Conservation (phyloP, 139 green algal species). For the Marvania coccoides region DNA sequence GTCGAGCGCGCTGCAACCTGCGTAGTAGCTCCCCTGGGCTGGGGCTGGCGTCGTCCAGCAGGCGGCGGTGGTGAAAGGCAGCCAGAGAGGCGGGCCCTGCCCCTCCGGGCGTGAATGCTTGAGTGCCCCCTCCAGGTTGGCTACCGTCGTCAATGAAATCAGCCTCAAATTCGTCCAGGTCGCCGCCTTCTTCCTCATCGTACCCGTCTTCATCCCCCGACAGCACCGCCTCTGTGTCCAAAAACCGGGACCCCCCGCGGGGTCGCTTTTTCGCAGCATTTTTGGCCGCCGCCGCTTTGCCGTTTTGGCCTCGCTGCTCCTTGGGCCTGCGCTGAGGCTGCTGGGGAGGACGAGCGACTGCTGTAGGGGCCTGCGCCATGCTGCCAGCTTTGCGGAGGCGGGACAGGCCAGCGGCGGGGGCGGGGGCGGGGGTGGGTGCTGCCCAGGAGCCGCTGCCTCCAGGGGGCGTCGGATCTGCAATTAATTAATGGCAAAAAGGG, state of each 20-base stretch:
- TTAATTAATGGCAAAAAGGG: too few species aligned
- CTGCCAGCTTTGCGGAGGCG: too few species aligned
- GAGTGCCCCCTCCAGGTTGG: background rate
- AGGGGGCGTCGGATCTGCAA: too few species aligned
- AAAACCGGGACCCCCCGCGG: background rate
- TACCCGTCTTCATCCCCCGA: background rate
- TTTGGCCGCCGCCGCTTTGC: too few species aligned
- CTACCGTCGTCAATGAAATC: constrained; percentile 7
- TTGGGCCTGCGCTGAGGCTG: too few species aligned
- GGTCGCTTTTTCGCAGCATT: too few species aligned
- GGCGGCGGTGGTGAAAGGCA: background rate
- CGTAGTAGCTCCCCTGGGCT: background rate
- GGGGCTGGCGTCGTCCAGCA: background rate
- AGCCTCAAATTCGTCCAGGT: background rate
- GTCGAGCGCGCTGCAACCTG: background rate
- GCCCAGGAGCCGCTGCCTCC: too few species aligned
- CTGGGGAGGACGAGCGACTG: too few species aligned
- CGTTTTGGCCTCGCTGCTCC: too few species aligned
- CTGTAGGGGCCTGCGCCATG: too few species aligned
- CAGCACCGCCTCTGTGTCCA: background rate
- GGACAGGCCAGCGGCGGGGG: too few species aligned
- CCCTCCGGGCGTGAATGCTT: background rate
- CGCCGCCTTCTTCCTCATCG: background rate
- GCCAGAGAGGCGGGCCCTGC: background rate
- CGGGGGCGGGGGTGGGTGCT: too few species aligned